These are phyloP conservation scores for Medicago lupulina DNA, from an alignment of 306 rosid genomes.

Conservation along the genomic window DNA sequence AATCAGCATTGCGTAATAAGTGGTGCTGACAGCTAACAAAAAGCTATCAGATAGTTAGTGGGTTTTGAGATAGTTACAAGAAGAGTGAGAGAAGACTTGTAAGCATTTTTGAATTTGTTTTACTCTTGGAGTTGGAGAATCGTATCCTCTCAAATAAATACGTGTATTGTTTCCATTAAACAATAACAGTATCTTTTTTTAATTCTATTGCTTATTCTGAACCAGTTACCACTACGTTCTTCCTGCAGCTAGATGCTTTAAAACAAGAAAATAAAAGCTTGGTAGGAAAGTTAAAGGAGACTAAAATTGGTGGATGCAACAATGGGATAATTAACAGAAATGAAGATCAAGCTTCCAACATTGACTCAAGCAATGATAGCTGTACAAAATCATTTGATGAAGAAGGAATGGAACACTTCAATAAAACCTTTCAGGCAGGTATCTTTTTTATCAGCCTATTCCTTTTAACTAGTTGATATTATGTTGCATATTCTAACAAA, in stretches of 20 bases:
- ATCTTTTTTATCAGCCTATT: slow-evolving; percentile 24
- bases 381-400: slow-evolving; percentile 55
- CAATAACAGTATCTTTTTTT: background rate
- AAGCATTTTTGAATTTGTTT: too few species aligned
- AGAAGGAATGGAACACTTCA: slow-evolving; percentile 46
- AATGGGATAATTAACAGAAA: slow-evolving; percentile 47
- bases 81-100: too few species aligned
- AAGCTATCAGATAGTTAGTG: too few species aligned
- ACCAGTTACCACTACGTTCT: slow-evolving; percentile 1
- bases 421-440: slow-evolving; percentile 81
- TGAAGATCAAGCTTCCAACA: slow-evolving; percentile 56
- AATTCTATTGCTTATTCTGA: background rate
- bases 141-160: background rate
- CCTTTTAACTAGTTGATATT: slow-evolving; percentile 1
- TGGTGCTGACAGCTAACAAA: background rate
- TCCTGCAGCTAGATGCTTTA: slow-evolving; percentile 65
- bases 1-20: too few species aligned
- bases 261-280: slow-evolving; percentile 63
- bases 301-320: slow-evolving; percentile 43
- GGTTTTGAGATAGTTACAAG: too few species aligned
- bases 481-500: background rate
- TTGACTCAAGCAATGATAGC: slow-evolving; percentile 49
- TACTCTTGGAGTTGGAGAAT: background rate
- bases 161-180: background rate
- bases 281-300: slow-evolving; percentile 51